These are phyloP conservation scores for Xanthoceras sorbifolium DNA, from an alignment of 345 rosid genomes.

Conservation along the genomic window DNA sequence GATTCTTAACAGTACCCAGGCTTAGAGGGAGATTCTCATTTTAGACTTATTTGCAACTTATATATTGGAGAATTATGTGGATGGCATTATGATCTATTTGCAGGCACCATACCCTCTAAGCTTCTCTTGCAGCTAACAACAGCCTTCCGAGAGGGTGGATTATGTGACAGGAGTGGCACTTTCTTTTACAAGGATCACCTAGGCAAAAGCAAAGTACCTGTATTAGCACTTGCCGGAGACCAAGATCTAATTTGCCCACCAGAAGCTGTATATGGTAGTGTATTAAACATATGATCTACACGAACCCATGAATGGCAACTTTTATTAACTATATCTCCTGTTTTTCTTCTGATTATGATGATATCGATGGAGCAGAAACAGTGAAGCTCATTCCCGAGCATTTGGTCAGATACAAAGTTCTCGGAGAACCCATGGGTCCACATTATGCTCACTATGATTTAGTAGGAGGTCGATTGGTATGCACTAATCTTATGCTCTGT, in stretches of 20 bases:
- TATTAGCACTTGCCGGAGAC: constrained; percentile 83
- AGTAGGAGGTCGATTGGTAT: constrained; percentile 67
- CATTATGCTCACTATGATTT: constrained; percentile 88
- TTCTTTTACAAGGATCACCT: constrained; percentile 74
- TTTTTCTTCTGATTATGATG: constrained; percentile 7
- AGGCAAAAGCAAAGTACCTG: constrained; percentile 65
- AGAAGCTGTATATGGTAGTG: constrained; percentile 77
- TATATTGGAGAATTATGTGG: neutral
- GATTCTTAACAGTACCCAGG: constrained; percentile 1
- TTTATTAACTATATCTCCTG: neutral
- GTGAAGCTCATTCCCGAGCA: constrained; percentile 64
- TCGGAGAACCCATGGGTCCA: constrained; percentile 77
- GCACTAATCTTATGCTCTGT: constrained; percentile 17
- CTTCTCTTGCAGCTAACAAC: constrained; percentile 73
- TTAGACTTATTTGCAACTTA: neutral
- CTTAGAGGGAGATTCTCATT: neutral
- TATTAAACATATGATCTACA: neutral
- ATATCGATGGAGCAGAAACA: constrained; percentile 58
- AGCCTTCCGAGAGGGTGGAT: constrained; percentile 60
- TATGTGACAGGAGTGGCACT: constrained; percentile 57
- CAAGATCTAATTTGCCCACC: constrained; percentile 81
- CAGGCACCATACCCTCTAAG: constrained; percentile 77
- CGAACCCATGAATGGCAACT: neutral
- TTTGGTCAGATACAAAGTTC: constrained; percentile 60
- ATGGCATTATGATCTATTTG: constrained; percentile 16